Evolutionary conservation across 1,139 yeast genomes (phyloP).

Genomic region (Pneumocystis wakefieldiae): DNA sequence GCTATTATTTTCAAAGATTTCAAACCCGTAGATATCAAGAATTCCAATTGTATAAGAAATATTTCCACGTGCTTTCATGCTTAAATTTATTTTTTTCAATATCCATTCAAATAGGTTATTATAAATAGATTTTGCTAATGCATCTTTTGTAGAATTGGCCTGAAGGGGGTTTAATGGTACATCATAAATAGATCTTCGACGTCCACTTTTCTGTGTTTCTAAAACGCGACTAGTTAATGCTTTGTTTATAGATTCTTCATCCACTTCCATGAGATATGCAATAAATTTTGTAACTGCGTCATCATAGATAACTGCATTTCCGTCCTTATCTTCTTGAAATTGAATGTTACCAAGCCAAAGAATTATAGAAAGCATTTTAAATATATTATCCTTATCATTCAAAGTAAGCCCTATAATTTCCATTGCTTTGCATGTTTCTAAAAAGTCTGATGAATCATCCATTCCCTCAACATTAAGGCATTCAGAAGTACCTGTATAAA

Average conservation of each 20-base stretch:
- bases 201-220: constrained; percentile 68
- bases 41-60: constrained; percentile 57
- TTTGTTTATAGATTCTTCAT: constrained; percentile 47
- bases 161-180: constrained; percentile 85
- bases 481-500: constrained; percentile 74
- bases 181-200: constrained; percentile 85
- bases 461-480: constrained; percentile 78
- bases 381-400: constrained; percentile 78
- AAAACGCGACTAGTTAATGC: constrained; percentile 67
- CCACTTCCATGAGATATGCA: constrained; percentile 78
- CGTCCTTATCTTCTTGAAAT: constrained; percentile 65
- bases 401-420: constrained; percentile 65
- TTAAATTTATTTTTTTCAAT: constrained; percentile 78
- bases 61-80: constrained; percentile 35
- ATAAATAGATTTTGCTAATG: constrained; percentile 87
- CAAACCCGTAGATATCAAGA: constrained; percentile 95
- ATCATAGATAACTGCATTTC: constrained; percentile 70
- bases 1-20: constrained; percentile 89
- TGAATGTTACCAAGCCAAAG: constrained; percentile 91
- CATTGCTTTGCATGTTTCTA: constrained; percentile 79
- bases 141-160: constrained; percentile 89
- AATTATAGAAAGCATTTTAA: constrained; percentile 68
- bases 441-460: constrained; percentile 64
- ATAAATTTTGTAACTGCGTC: constrained; percentile 82
- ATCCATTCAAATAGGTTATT: constrained; percentile 93